A percentile compares a stretch with the other conserved stretches of the same genome.
phyloP scores from a whole-genome alignment of 2,329 filamentous ascomycete species.

The Macroventuria anomochaeta region DNA sequence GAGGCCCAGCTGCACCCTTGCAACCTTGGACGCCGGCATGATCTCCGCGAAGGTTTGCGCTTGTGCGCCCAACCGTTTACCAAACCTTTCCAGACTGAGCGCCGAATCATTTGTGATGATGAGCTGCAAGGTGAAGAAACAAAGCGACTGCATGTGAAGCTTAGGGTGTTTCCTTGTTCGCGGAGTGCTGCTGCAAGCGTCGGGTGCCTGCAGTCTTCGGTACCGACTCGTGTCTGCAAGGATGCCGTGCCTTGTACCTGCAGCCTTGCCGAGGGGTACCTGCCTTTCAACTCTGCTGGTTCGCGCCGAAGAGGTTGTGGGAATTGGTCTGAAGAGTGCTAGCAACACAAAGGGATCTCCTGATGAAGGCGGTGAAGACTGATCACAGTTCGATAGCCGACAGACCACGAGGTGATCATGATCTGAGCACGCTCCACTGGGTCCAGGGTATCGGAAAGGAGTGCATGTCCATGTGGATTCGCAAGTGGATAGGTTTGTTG shows the following conservation, averaged over 20 bases:
- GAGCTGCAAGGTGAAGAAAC: too few relatives aligned
- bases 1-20: conserved; percentile 14
- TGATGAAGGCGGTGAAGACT: too few relatives aligned
- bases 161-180: not conserved
- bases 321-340: too few relatives aligned
- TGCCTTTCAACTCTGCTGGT: too few relatives aligned
- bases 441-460: not conserved
- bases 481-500: not conserved
- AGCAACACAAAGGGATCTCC: too few relatives aligned
- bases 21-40: conserved; percentile 5
- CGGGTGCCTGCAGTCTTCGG: conserved; percentile 2
- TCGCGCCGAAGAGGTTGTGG: too few relatives aligned
- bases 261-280: not conserved
- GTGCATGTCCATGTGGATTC: not conserved
- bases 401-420: not conserved
- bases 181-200: not conserved
- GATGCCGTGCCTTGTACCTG: not conserved
- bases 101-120: not conserved
- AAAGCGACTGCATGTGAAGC: not conserved
- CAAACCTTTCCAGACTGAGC: not conserved
- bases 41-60: conserved; percentile 5
- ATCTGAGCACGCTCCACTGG: not conserved
- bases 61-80: conserved; percentile 2
- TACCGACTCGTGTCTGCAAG: conserved; percentile 8
- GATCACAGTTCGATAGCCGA: conserved; percentile 5